Evolutionary conservation across 306 rosid genomes (phyloP).

Genomic region (Prinsepia uniflora): DNA sequence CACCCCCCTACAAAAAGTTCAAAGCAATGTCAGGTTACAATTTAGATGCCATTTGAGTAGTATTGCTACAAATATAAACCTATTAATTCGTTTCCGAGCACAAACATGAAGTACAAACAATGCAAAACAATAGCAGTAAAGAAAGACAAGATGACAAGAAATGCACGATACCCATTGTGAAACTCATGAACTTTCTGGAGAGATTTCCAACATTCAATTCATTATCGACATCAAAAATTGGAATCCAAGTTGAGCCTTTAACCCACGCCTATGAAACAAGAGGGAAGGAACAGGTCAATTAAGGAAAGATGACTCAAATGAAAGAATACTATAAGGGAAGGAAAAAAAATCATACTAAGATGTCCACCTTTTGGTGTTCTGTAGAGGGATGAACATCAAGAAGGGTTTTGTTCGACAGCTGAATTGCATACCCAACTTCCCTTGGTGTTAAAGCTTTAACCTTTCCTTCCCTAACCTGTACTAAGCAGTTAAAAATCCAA

Average conservation of each 20-base stretch:
- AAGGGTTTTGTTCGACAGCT: constrained; percentile 80
- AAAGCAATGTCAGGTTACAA: constrained; percentile 3
- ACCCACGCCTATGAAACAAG: constrained; percentile 77
- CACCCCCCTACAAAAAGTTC: constrained; percentile 62
- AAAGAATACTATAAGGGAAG: background rate
- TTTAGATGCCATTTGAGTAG: constrained; percentile 1
- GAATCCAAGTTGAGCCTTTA: constrained; percentile 87
- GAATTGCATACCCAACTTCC: constrained; percentile 94
- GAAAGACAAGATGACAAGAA: constrained; percentile 15
- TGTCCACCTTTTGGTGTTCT: constrained; percentile 66
- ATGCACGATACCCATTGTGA: constrained; percentile 66
- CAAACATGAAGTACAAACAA: background rate
- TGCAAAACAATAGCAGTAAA: background rate
- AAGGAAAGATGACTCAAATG: background rate
- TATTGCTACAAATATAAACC: background rate
- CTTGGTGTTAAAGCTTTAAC: constrained; percentile 72
- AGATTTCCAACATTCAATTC: constrained; percentile 55
- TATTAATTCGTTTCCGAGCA: background rate
- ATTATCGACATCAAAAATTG: constrained; percentile 65
- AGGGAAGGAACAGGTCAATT: constrained; percentile 5
- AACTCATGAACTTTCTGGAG: constrained; percentile 62
- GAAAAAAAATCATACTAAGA: constrained; percentile 18
- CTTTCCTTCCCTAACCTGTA: constrained; percentile 77
- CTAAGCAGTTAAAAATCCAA: constrained; percentile 8
- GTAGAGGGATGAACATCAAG: constrained; percentile 91